phyloP scores from a whole-genome alignment of 306 rosid genomes.

The Myrica gale region DNA sequence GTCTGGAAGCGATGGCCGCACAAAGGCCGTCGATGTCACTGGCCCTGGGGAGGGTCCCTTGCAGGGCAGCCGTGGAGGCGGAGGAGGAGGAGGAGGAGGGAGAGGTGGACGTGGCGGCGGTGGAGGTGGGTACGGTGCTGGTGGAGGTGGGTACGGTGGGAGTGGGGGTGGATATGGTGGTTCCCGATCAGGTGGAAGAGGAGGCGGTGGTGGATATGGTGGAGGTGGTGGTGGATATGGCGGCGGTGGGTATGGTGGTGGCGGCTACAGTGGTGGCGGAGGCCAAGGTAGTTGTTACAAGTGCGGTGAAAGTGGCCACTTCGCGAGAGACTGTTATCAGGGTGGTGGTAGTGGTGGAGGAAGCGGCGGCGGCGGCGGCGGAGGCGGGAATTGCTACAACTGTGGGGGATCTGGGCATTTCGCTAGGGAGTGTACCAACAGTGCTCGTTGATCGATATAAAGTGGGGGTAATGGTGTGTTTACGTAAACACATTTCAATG shows the following conservation, averaged over 20 bases:
- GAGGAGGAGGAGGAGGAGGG: constrained; percentile 36
- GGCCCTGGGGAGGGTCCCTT: constrained; percentile 58
- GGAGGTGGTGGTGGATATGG: constrained; percentile 45
- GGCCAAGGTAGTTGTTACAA: constrained; percentile 47
- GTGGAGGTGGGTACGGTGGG: constrained; percentile 26
- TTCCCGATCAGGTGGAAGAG: too few relatives aligned
- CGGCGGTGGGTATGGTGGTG: constrained; percentile 23
- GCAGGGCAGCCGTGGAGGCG: constrained; percentile 63
- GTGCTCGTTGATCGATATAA: constrained; percentile 29
- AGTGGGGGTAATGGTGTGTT: neutral
- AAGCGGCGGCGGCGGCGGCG: constrained; percentile 45
- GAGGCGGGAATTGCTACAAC: constrained; percentile 41
- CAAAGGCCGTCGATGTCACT: constrained; percentile 86
- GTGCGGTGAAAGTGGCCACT: constrained; percentile 51
- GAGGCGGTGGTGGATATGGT: constrained; percentile 18
- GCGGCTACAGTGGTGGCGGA: constrained; percentile 28
- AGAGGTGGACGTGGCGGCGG: constrained; percentile 26
- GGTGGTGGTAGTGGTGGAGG: constrained; percentile 26
- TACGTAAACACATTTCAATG: neutral
- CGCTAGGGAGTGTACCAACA: constrained; percentile 51
- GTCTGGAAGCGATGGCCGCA: constrained; percentile 54
- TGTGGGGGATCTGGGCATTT: constrained; percentile 62
- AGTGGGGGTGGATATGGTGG: constrained; percentile 22
- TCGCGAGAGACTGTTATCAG: constrained; percentile 49
- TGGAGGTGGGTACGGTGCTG: constrained; percentile 24